These are phyloP conservation scores for Podospora bellae-mahoneyi DNA, from an alignment of 495 filamentous ascomycete genomes.

Conservation along the genomic window DNA sequence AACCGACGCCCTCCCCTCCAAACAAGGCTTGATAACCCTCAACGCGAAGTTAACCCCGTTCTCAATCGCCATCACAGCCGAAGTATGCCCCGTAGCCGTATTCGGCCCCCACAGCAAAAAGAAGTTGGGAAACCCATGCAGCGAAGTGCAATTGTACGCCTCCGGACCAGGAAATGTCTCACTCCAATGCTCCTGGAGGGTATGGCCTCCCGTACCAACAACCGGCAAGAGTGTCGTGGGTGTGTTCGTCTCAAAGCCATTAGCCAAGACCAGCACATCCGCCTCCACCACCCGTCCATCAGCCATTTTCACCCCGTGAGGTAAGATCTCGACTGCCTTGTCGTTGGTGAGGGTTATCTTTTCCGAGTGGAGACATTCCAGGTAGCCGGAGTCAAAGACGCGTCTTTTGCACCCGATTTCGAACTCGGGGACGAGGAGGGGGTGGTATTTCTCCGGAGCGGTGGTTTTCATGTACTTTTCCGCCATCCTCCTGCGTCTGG, in stretches of 20 bases:
- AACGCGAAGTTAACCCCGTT: constrained; percentile 37
- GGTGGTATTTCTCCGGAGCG: constrained; percentile 41
- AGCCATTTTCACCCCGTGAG: constrained; percentile 33
- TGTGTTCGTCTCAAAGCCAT: constrained; percentile 37
- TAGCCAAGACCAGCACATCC: constrained; percentile 45
- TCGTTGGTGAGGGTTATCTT: constrained; percentile 38
- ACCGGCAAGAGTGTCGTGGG: constrained; percentile 37
- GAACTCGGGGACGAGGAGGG: constrained; percentile 43
- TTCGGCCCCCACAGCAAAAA: constrained; percentile 44
- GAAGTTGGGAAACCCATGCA: constrained; percentile 46
- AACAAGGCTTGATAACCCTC: constrained; percentile 33
- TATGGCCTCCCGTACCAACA: constrained; percentile 28
- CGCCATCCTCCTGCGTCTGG: constrained; percentile 13
- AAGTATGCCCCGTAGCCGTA: constrained; percentile 43
- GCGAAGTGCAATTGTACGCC: constrained; percentile 37
- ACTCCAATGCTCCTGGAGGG: constrained; percentile 33
- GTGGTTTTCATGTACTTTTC: constrained; percentile 38
- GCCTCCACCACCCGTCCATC: constrained; percentile 30
- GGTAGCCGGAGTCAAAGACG: constrained; percentile 40
- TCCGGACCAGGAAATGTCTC: constrained; percentile 37
- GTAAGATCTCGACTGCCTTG: constrained; percentile 35
- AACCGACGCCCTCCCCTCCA: constrained; percentile 32
- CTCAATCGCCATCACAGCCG: constrained; percentile 38
- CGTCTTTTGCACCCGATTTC: constrained; percentile 45
- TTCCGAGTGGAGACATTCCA: constrained; percentile 29